Evolutionary conservation across 129 eudicot genomes (phyloP), one percentile per base, ranked within the genome.

Genomic region (Silybum marianum): DNA sequence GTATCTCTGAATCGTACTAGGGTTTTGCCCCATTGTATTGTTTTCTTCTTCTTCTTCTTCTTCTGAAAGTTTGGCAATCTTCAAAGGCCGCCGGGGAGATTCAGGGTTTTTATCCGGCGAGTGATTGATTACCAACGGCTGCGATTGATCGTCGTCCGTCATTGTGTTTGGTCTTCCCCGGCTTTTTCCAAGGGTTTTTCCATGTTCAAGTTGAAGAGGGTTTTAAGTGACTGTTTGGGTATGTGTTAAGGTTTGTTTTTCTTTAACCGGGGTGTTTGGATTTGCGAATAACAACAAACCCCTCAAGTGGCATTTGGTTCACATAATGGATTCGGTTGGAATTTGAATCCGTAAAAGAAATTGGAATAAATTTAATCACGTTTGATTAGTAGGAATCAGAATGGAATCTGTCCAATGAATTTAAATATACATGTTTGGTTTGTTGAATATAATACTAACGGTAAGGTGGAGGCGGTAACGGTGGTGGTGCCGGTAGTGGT

Each of bases 1-100:
- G 87, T 96, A 96, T 46, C 98, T 42, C 42, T 93, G 99, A 18
- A 88, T 69, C 2, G 51, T 48, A 36, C 85, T 86, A 76, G 97
- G 93, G 74, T 86, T 95, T 63, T 78, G 89, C 12, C 69, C 87
- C 96, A 88, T 88, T 32, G 25, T 76, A 46, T 34, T 26, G 58
- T 80, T 79, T n/a, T 75, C 71, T 1, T 22, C 84, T 1, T 22
- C 84, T 70, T 58, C 75, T 71, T 32, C 36, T 71, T 4, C 5
- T 32, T 73, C 90, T 22, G 30, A 26, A 9, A 82, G 16, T 77
- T 73, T 93, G 25, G 89, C 71, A 73, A 86, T 38, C 84, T 93
- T 91, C 40, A 71, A 72, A 16, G 95, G 93, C 44, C 93, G 95
- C 2, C 70, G 80, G 44, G 88, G 83, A 38, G 92, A 80, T 86